Percentiles rank a stretch among this genome's conserved stretches.
Conservation (phyloP, 2,329 filamentous ascomycete species). For the Leptographium galeiforme region DNA sequence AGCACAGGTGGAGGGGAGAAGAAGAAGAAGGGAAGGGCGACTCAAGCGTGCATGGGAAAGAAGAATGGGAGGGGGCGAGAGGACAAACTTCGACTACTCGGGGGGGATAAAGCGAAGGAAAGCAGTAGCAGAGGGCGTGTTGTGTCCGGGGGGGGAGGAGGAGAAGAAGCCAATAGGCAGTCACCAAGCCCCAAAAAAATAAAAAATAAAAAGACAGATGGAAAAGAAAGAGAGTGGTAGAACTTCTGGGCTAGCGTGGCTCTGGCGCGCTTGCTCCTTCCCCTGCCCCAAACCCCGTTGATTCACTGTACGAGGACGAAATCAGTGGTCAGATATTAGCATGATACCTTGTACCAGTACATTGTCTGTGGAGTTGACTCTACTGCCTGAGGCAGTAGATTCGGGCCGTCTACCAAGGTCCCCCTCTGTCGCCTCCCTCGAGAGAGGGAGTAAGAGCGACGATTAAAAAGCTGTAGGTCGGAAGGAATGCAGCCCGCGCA, state of each 20-base stretch:
- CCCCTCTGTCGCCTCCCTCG: not conserved
- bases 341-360: conserved; percentile 4
- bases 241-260: conserved; percentile 9
- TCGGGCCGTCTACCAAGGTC: not conserved
- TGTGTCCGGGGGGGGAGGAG: conserved; percentile 1
- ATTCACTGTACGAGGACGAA: not conserved
- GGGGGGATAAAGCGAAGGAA: not conserved
- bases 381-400: not conserved
- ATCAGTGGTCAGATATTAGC: not conserved
- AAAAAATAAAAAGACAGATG: conserved; percentile 4
- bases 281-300: conserved; percentile 2
- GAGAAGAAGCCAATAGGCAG: conserved; percentile 3
- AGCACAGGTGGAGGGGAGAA: not conserved
- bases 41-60: not conserved
- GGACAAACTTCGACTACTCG: not conserved
- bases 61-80: conserved; percentile 1
- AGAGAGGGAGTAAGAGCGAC: not conserved
- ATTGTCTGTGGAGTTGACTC: not conserved
- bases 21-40: conserved; percentile 1
- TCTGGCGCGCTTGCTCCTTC: conserved; percentile 9
- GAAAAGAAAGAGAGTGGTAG: conserved; percentile 2
- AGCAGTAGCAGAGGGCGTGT: not conserved
- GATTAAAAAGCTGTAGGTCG: not conserved
- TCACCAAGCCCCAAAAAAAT: not conserved
- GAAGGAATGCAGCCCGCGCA: not conserved